phyloP scores from a whole-genome alignment of 2,329 filamentous ascomycete species.

The Teratosphaeriaceae sp. region DNA sequence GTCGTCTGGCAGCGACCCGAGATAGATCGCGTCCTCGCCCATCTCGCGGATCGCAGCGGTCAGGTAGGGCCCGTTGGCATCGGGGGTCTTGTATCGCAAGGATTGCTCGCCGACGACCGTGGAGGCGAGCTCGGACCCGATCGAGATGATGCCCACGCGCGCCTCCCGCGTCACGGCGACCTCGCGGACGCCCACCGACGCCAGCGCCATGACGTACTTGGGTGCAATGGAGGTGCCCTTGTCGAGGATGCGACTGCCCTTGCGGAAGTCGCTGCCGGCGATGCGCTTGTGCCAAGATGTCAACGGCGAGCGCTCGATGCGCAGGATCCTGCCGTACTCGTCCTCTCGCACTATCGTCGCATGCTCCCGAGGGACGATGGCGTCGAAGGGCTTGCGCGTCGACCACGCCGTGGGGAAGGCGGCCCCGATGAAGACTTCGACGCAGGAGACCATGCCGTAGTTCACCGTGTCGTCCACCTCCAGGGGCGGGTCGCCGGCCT shows the following conservation, averaged over 20 bases:
- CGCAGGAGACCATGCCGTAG: conserved; percentile 1
- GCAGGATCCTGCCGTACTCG: conserved; percentile 2
- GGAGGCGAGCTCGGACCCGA: conserved; percentile 4
- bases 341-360: conserved; percentile 1
- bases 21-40: conserved; percentile 6
- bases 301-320: not conserved
- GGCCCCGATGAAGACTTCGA: conserved; percentile 4
- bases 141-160: conserved; percentile 3
- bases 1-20: conserved; percentile 3
- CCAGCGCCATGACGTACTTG: conserved; percentile 7
- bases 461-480: conserved; percentile 4
- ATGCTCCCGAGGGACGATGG: conserved; percentile 3
- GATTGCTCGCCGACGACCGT: conserved; percentile 1
- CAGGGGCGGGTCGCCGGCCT: conserved; percentile 2
- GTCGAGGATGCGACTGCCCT: conserved; percentile 5
- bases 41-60: conserved; percentile 8
- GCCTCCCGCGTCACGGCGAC: not conserved
- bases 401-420: conserved; percentile 3
- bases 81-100: conserved; percentile 6
- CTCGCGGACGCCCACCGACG: conserved; percentile 5
- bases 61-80: conserved; percentile 8
- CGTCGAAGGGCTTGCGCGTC: conserved; percentile 1
- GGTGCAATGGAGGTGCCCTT: conserved; percentile 5
- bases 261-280: conserved; percentile 7
- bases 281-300: conserved; percentile 8